These are phyloP conservation scores for Ophiostoma himal-ulmi DNA, from an alignment of 2,329 filamentous ascomycete genomes.

Conservation along the genomic window DNA sequence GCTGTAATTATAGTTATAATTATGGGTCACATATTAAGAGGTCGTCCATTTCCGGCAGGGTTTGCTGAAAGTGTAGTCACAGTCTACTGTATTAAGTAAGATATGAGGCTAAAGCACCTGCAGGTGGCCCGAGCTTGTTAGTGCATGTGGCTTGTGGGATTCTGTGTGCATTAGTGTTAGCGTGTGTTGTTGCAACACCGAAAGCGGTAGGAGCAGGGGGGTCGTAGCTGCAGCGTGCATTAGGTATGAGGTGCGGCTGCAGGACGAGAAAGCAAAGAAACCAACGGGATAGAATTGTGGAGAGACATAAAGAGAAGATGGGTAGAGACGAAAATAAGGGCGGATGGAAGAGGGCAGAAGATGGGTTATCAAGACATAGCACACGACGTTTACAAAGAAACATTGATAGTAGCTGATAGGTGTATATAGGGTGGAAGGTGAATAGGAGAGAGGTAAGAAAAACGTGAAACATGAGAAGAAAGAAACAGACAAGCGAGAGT, in stretches of 20 bases:
- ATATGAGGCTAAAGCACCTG: slow-evolving; percentile 14
- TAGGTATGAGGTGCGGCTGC: slow-evolving; percentile 20
- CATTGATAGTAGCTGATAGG: neutral
- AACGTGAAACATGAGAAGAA: slow-evolving; percentile 10
- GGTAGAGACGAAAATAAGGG: neutral
- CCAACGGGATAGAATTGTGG: slow-evolving; percentile 12
- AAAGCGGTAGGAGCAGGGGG: slow-evolving; percentile 26
- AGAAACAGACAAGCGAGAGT: neutral
- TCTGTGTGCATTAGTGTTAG: slow-evolving; percentile 18
- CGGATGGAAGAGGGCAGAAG: neutral
- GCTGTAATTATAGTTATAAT: neutral
- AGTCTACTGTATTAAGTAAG: slow-evolving; percentile 3
- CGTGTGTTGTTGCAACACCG: slow-evolving; percentile 22
- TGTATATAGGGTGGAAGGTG: neutral
- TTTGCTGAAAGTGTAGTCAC: slow-evolving; percentile 5
- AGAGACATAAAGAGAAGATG: neutral
- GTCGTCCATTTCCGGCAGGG: slow-evolving; percentile 3
- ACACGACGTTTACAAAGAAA: neutral
- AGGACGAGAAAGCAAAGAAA: slow-evolving; percentile 9
- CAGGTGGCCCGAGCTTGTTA: slow-evolving; percentile 12
- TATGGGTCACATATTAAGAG: neutral
- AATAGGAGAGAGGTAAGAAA: neutral
- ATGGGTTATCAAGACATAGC: neutral
- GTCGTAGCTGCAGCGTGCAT: slow-evolving; percentile 17
- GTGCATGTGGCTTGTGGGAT: slow-evolving; percentile 19